These are phyloP conservation scores for Thalassiosira exigua DNA, from an alignment of 352 stramenopile species.

Conservation along the genomic window DNA sequence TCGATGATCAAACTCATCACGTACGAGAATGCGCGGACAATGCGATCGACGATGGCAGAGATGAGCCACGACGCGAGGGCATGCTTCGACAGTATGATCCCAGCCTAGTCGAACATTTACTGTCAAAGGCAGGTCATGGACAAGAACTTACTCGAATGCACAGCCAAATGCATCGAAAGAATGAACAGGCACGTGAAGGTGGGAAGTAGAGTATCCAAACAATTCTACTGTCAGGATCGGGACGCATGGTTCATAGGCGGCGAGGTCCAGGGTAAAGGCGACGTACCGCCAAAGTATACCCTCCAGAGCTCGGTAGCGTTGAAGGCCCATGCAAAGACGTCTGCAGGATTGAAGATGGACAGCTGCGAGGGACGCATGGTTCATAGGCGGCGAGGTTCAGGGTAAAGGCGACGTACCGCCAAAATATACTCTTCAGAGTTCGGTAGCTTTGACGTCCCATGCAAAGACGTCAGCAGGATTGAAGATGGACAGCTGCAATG, in stretches of 20 bases:
- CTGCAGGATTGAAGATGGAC: not conserved
- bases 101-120: not conserved
- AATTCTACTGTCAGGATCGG: not conserved
- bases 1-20: constrained; percentile 5
- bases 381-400: not conserved
- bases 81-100: constrained; percentile 6
- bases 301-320: not conserved
- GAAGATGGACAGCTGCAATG: not conserved
- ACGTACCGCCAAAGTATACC: not conserved
- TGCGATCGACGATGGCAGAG: constrained; percentile 12
- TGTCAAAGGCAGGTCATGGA: not conserved
- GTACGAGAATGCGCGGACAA: constrained; percentile 19
- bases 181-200: not conserved
- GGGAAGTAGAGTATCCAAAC: not conserved
- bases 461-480: not conserved
- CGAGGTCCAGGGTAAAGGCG: constrained; percentile 12
- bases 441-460: not conserved
- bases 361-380: not conserved
- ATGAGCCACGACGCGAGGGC: not conserved
- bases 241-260: not conserved
- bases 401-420: constrained; percentile 7
- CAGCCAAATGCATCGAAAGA: not conserved
- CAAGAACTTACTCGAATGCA: not conserved
- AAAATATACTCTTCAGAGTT: not conserved
- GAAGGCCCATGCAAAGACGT: not conserved